These are phyloP conservation scores for Aspergillus floridensis DNA, from an alignment of 2,329 filamentous ascomycete species.

Conservation along the genomic window DNA sequence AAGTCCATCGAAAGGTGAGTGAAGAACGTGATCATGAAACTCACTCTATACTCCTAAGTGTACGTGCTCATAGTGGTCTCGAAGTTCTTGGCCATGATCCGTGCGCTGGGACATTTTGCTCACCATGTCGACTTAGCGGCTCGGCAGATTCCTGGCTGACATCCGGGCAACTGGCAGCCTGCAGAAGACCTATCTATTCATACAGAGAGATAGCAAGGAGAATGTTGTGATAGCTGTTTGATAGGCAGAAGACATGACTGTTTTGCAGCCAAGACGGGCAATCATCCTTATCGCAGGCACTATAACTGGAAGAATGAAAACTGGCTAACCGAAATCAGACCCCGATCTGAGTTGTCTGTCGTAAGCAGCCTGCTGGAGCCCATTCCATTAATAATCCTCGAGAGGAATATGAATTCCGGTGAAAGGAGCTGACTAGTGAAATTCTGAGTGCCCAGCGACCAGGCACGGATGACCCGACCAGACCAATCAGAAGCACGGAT, in stretches of 20 bases:
- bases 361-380: not conserved
- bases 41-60: no score
- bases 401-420: not conserved
- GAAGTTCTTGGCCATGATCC: no score
- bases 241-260: no score
- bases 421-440: not conserved
- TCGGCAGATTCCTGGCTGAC: no score
- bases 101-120: no score
- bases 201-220: no score
- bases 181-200: not conserved
- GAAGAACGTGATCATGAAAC: no score
- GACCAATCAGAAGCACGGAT: not conserved
- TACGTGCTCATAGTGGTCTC: no score
- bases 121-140: no score
- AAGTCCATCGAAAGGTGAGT: not conserved
- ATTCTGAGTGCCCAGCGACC: not conserved
- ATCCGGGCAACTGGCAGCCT: not conserved
- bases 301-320: not conserved
- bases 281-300: not conserved
- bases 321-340: not conserved
- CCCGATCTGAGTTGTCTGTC: not conserved
- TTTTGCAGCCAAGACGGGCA: not conserved
- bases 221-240: no score
- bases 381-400: not conserved
- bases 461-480: not conserved